These are phyloP conservation scores for Penicillium subrubescens DNA, from an alignment of 495 filamentous ascomycete species.

Conservation along the genomic window DNA sequence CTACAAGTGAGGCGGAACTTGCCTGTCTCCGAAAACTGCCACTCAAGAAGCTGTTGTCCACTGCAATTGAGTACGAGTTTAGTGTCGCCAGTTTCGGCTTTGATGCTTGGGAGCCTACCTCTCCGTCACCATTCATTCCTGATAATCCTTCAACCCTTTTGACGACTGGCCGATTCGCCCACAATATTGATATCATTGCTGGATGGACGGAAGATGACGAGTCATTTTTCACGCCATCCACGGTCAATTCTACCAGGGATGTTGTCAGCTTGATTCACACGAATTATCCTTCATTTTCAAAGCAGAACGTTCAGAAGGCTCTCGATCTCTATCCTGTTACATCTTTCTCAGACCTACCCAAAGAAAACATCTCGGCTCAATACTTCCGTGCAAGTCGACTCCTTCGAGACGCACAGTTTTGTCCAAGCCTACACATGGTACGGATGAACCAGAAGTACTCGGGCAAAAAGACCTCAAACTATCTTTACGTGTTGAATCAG, in stretches of 20 bases:
- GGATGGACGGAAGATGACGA: constrained; percentile 19
- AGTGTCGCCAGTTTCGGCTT: constrained; percentile 1
- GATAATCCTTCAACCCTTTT: constrained; percentile 16
- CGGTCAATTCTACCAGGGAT: constrained; percentile 1
- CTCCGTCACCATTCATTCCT: constrained; percentile 17
- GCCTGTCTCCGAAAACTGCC: constrained; percentile 13
- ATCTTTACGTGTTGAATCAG: constrained; percentile 18
- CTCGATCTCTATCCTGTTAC: constrained; percentile 16
- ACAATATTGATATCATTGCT: constrained; percentile 15
- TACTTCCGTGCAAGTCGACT: constrained; percentile 18
- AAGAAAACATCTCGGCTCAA: constrained; percentile 9
- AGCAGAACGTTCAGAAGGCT: constrained; percentile 8
- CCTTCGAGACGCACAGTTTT: constrained; percentile 11
- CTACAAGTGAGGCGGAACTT: constrained; percentile 10
- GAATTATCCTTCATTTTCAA: constrained; percentile 3
- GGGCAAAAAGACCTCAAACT: constrained; percentile 7
- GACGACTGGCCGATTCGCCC: constrained; percentile 15
- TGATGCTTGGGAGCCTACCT: constrained; percentile 9
- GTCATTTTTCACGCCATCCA: constrained; percentile 12
- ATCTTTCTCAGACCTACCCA: not conserved
- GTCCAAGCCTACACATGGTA: constrained; percentile 7
- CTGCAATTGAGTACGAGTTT: constrained; percentile 6
- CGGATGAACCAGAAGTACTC: constrained; percentile 20
- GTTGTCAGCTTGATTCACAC: not conserved
- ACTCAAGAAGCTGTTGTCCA: constrained; percentile 2